Evolutionary conservation across 129 eudicot species (phyloP).

Genomic region (Flaveria trinervia): DNA sequence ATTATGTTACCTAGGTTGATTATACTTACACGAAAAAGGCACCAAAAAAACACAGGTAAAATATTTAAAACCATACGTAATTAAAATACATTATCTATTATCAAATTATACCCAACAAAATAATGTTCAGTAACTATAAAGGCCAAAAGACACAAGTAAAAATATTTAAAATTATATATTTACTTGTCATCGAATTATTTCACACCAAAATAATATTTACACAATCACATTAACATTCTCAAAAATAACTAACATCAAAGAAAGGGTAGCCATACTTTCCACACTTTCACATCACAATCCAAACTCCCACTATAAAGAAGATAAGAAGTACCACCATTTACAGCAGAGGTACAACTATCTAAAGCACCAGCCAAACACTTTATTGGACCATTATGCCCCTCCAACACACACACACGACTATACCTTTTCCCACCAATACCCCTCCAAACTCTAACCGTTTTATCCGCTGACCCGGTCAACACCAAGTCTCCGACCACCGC

Average conservation of each 20-base stretch:
- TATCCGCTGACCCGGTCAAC: constrained; percentile 89
- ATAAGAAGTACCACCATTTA: constrained; percentile 26
- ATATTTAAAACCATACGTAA: too few relatives aligned
- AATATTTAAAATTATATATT: neutral
- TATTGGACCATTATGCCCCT: constrained; percentile 77
- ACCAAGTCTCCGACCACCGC: constrained; percentile 66
- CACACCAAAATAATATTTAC: constrained; percentile 10
- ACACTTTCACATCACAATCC: constrained; percentile 77
- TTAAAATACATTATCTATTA: too few relatives aligned
- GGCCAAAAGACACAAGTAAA: too few relatives aligned
- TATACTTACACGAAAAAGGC: too few relatives aligned
- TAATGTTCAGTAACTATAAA: too few relatives aligned
- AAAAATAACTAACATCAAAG: constrained; percentile 25
- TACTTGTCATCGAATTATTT: neutral
- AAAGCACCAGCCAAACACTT: constrained; percentile 68
- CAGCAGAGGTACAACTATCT: constrained; percentile 35
- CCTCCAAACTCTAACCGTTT: constrained; percentile 72
- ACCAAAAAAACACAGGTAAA: too few relatives aligned
- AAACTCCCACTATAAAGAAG: constrained; percentile 78
- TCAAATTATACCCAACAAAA: too few relatives aligned
- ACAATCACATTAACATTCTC: neutral
- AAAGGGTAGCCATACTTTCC: constrained; percentile 68
- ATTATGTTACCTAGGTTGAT: too few relatives aligned
- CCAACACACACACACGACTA: constrained; percentile 71
- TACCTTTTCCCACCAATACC: constrained; percentile 41